Evolutionary conservation across 805 yeast species (phyloP), one percentile per base, ranked within the genome.

Genomic region (Metschnikowia koreensis): DNA sequence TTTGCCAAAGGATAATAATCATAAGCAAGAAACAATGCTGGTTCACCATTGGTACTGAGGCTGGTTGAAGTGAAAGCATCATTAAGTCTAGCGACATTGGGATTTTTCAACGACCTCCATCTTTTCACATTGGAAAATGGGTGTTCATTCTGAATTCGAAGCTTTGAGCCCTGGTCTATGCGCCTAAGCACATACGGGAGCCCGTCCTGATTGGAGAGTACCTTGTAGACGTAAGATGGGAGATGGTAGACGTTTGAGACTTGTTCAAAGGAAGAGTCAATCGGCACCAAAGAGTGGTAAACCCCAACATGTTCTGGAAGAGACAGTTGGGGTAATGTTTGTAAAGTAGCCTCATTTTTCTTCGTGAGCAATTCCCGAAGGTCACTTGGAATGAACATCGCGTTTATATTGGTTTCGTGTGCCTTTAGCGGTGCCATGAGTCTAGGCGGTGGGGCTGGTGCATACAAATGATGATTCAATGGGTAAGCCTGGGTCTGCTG

Each of bases 1-100:
- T 73, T 73, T 0, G 96, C 79, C 54, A 82, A 74, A 26, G 99
- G 97, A 66, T 80, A 88, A 66, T 83, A 94, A 63, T 93, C 97
- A 68, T 90, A 89, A 5, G 88, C 86, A 41, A 91, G 73, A 40
- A 90, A 79, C 51, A 94, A 75, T 0, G 94, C 84, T 12, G 70
- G 62, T 47, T 59, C 60, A 7, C 58, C 55, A 44, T 78, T 76
- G 60, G 88, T 94, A 41, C 89, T 93, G 72, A 94, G 94, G 6
- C 90, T 86, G 51, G 90, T 81, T 6, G 93, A 83, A 1, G 97
- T 86, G 66, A 94, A 93, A 7, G 94, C 90, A 64, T 92, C 97
- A 41, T 81, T 79, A 6, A 90, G 70, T 39, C 79, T 76, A 1
- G 87, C 88, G 22, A 89, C 71, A 60, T 86, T 84, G 2, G 89